Conservation (phyloP, 805 yeast species). For the Cyberlindnera mississippiensis region DNA sequence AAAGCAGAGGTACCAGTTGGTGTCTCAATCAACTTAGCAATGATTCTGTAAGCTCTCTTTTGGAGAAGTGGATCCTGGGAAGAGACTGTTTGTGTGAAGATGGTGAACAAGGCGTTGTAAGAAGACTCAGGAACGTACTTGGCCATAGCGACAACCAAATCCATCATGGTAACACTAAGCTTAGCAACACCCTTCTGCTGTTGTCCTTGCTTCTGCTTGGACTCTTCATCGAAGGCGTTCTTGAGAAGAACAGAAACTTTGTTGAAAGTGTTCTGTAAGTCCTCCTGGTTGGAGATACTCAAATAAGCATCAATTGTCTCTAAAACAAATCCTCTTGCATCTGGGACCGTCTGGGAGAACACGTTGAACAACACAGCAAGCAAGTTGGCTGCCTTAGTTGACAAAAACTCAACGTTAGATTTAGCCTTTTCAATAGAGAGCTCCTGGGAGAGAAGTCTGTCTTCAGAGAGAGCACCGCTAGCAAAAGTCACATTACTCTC, state of each 20-base stretch:
- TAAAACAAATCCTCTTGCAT: slow-evolving; percentile 75
- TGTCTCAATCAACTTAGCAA: slow-evolving; percentile 66
- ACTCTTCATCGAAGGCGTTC: slow-evolving; percentile 63
- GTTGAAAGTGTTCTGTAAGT: slow-evolving; percentile 71
- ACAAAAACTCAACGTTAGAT: slow-evolving; percentile 56
- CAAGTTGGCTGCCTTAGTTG: slow-evolving; percentile 66
- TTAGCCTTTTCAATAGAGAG: slow-evolving; percentile 56
- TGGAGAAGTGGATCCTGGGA: slow-evolving; percentile 66
- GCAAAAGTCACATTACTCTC: slow-evolving; percentile 68
- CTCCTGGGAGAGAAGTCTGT: slow-evolving; percentile 53
- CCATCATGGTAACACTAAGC: slow-evolving; percentile 83
- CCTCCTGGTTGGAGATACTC: slow-evolving; percentile 61
- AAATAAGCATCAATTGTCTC: slow-evolving; percentile 84
- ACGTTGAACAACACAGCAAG: slow-evolving; percentile 89
- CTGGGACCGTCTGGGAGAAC: slow-evolving; percentile 83
- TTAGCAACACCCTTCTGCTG: slow-evolving; percentile 39
- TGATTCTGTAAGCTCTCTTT: slow-evolving; percentile 82
- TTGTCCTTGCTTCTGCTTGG: slow-evolving; percentile 26
- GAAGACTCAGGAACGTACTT: slow-evolving; percentile 71
- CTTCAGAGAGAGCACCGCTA: slow-evolving; percentile 54
- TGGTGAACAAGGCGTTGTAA: slow-evolving; percentile 71
- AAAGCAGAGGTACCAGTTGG: slow-evolving; percentile 59
- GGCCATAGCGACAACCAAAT: slow-evolving; percentile 81
- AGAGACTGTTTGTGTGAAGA: slow-evolving; percentile 65
- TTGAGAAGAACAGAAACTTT: slow-evolving; percentile 80